Evolutionary conservation across 345 rosid genomes (phyloP).

Genomic region (Aethionema arabicum): DNA sequence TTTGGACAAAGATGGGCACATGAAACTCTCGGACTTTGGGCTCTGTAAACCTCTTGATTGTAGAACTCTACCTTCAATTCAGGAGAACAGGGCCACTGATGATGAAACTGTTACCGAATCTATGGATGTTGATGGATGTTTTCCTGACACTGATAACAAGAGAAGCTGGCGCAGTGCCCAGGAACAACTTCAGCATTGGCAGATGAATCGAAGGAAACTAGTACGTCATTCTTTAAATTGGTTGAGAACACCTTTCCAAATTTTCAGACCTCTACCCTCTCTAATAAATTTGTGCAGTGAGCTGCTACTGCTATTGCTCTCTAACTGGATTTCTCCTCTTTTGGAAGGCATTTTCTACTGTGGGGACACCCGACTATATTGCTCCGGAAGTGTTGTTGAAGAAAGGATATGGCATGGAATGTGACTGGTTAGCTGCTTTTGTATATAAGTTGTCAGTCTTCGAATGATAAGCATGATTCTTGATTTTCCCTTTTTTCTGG

Average conservation of each 20-base stretch:
- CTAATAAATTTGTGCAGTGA: slow-evolving; percentile 12
- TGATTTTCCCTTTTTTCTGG: slow-evolving; percentile 6
- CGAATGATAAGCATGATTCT: slow-evolving; percentile 12
- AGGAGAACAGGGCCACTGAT: slow-evolving; percentile 68
- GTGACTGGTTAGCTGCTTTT: slow-evolving; percentile 79
- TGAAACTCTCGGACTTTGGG: slow-evolving; percentile 98
- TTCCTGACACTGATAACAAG: slow-evolving; percentile 69
- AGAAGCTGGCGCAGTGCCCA: slow-evolving; percentile 86
- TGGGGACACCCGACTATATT: slow-evolving; percentile 95
- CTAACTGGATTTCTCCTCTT: slow-evolving; percentile 18
- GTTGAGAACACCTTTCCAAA: slow-evolving; percentile 8
- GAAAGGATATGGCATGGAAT: slow-evolving; percentile 99
- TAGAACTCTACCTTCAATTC: slow-evolving; percentile 69
- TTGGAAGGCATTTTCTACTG: slow-evolving; percentile 91
- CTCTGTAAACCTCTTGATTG: slow-evolving; percentile 98
- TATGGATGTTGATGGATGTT: slow-evolving; percentile 84
- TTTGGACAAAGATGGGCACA: slow-evolving; percentile 89
- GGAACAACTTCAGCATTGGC: slow-evolving; percentile 99
- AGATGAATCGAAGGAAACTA: slow-evolving; percentile 94
- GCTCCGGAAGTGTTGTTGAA: slow-evolving; percentile 95
- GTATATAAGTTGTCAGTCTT: slow-evolving; percentile 14
- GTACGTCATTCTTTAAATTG: slow-evolving; percentile 42
- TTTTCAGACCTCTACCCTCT: slow-evolving; percentile 15
- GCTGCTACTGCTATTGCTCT: slow-evolving; percentile 11
- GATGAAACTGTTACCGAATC: slow-evolving; percentile 63